Evolutionary conservation across 306 rosid species (phyloP).

Genomic region (Betula pendula): DNA sequence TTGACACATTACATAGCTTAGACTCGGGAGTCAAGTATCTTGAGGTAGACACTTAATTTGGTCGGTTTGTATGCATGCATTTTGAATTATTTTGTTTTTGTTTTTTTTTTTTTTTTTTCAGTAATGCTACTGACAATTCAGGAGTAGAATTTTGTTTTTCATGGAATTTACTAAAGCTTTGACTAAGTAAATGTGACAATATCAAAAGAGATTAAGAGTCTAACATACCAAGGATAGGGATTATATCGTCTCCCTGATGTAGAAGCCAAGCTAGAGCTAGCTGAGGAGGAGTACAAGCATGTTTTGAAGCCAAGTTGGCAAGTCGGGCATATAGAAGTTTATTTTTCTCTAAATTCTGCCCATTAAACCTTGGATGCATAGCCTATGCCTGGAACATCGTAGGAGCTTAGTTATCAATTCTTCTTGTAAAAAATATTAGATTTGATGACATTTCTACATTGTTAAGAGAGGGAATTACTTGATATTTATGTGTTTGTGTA

Average conservation of each 20-base stretch:
- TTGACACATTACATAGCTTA: no score
- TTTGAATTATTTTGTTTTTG: no score
- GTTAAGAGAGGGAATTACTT: background rate
- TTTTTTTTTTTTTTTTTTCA: no score
- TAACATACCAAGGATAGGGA: constrained; percentile 70
- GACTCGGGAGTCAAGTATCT: no score
- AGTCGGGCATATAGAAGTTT: constrained; percentile 44
- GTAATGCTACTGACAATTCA: no score
- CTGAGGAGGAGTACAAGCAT: constrained; percentile 58
- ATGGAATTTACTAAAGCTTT: background rate
- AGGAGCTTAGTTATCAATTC: constrained; percentile 16
- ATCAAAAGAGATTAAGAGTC: background rate
- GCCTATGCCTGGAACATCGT: constrained; percentile 31
- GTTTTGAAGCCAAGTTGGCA: constrained; percentile 48
- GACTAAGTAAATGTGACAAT: constrained; percentile 5
- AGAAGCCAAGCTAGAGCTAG: constrained; percentile 75
- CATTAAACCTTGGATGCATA: constrained; percentile 66
- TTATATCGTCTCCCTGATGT: constrained; percentile 60
- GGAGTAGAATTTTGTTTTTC: background rate
- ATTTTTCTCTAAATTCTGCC: constrained; percentile 68
- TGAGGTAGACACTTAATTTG: no score
- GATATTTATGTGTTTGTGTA: background rate
- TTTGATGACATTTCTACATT: background rate
- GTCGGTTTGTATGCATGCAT: no score
- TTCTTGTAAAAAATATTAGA: background rate